Base-by-base conservation (phyloP, 257 asterid genomes). In the Scutellaria barbata region DNA sequence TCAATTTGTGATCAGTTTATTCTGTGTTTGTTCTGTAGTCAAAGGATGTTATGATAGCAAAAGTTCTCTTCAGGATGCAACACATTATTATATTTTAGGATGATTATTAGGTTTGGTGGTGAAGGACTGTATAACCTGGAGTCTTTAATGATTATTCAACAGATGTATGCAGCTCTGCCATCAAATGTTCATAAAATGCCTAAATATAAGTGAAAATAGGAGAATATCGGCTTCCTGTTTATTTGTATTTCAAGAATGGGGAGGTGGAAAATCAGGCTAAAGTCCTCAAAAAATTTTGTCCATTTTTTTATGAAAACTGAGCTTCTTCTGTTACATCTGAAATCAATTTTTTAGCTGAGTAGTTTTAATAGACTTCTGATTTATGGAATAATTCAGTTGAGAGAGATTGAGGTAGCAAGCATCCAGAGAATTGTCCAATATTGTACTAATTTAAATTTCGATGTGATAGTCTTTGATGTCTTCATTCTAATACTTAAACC, bases 181-280 rank as follows among this genome's bases (percentile, higher is more conserved):
- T 18, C 41, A 11, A 35, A 11, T 10, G 4, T 62, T 72, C 76
- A 50, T 39, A 52, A 60, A 14, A 18, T 10, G 69, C 33, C 62
- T 16, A 72, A 60, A 61, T 39, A 39, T 39, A 51, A 11, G 46
- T 63, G 25, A 25, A 30, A 17, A 12, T 50, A 61, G 41, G 70
- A 71, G 18, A 59, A 58, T 16, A n/a, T n/a, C n/a, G 22, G 39
- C 14, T 53, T 47, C 68, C 40, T 60, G 61, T 47, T 48, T 18
- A 14, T 16, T 14, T 11, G 43, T 16, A 33, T n/a, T 59, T 59
- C 10, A 20, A 70, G 45, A 37, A 40, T 14, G 35, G 25, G 63
- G 65, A 62, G 57, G 56, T 13, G 39, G 58, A 17, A 12, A n/a
- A 20, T 52, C 43, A 14, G 52, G 70, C 63, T 5, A 10, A 50